Evolutionary conservation across 805 yeast species (phyloP).

Genomic region (Candida wancherniae): DNA sequence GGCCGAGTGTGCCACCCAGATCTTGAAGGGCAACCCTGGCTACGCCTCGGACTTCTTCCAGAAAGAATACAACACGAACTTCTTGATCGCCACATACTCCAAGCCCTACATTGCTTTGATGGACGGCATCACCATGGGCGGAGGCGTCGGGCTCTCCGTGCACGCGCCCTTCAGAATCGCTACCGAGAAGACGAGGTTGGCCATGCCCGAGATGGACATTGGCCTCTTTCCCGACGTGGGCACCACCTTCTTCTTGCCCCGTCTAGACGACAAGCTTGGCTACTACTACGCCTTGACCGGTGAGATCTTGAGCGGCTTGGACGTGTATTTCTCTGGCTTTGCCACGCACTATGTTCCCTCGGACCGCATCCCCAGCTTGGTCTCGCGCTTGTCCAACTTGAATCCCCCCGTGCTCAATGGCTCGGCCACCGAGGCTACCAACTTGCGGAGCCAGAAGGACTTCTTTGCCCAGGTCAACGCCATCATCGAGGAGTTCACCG

Average conservation of each 20-base stretch:
- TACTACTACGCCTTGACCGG: slow-evolving; percentile 86
- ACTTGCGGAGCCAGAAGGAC: slow-evolving; percentile 27
- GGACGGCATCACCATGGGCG: slow-evolving; percentile 97
- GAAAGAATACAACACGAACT: slow-evolving; percentile 77
- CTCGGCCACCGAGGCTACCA: slow-evolving; percentile 17
- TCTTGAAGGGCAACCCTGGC: slow-evolving; percentile 41
- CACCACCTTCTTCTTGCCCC: slow-evolving; percentile 81
- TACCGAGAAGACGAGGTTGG: slow-evolving; percentile 85
- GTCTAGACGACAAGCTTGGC: slow-evolving; percentile 78
- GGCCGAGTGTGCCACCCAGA: slow-evolving; percentile 65
- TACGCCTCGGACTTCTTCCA: slow-evolving; percentile 65
- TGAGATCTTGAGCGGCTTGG: slow-evolving; percentile 68
- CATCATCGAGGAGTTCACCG: slow-evolving; percentile 75
- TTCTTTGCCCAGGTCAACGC: slow-evolving; percentile 57
- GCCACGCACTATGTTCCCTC: slow-evolving; percentile 88
- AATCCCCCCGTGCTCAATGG: slow-evolving; percentile 38
- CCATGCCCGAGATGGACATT: slow-evolving; percentile 98
- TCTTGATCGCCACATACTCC: slow-evolving; percentile 69
- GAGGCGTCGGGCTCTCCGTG: slow-evolving; percentile 89
- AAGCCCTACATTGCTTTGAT: slow-evolving; percentile 84
- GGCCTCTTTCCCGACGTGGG: slow-evolving; percentile 98
- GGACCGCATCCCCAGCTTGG: slow-evolving; percentile 56
- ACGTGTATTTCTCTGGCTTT: slow-evolving; percentile 75
- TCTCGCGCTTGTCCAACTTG: slow-evolving; percentile 60
- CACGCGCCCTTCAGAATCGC: slow-evolving; percentile 92